Evolutionary conservation across 495 filamentous ascomycete species (phyloP), one percentile per base, ranked within the genome.

Genomic region (Xylaria cubensis): DNA sequence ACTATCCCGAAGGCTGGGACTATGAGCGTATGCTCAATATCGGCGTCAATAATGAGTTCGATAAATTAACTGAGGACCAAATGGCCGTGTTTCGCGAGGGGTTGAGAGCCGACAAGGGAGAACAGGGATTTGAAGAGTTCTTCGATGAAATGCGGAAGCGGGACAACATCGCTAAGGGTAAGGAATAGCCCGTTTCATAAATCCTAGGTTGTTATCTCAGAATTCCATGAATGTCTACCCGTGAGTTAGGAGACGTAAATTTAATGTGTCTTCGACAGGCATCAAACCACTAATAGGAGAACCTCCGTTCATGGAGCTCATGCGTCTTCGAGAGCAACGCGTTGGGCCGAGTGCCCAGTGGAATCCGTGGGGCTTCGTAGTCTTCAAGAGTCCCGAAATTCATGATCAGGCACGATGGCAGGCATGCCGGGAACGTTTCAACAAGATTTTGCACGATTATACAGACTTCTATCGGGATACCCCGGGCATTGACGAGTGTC

Each of bases 1-100:
- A 67, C 65, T 67, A 56, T 6, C 65, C 65, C 1, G 32, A 67
- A 32, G 65, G 65, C 48, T 67, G 65, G 65, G 65, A 67, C 51
- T 48, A 50, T 24, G 65, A 67, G 42, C 46, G 65, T 12, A 17
- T 56, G 32, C 65, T 67, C 48, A 67, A 56, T 44, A 12, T 44
- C 48, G 48, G 46, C 19, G 65, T 17, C 39, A 67, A 32, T 4
- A 10, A 56, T 24, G 48, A 67, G 15, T 8, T 55, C 44, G 29
- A 41, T 24, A 9, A 21, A 39, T 26, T 42, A 19, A 53, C 65
- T 1, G 48, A 53, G 26, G 48, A 67, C 32, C 48, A 67, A 56
- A 41, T 9, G 48, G 39, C 32, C 10, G 8, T 34, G 21, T 53
- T 67, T 29, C 65, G 65, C 8, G 46, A 67, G 32, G 50, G 65